Percentiles rank a stretch among this genome's conserved stretches.
phyloP scores from a whole-genome alignment of 805 yeast species.

The Kodamaea kaohsiungensis region DNA sequence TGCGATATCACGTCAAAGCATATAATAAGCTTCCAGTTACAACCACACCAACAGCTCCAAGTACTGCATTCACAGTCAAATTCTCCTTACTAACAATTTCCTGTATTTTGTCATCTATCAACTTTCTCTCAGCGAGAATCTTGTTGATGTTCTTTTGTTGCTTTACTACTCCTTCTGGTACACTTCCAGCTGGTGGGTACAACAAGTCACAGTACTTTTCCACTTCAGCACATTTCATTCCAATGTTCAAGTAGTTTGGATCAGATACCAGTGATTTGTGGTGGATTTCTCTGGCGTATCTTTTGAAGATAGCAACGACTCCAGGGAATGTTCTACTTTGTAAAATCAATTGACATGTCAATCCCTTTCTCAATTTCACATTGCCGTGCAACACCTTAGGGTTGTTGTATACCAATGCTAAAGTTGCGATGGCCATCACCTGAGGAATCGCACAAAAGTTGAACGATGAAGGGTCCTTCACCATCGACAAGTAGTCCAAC shows the following conservation, averaged over 20 bases:
- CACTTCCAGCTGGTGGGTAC: constrained; percentile 50
- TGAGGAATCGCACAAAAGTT: constrained; percentile 97
- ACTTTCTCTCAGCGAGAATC: constrained; percentile 11
- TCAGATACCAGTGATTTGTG: constrained; percentile 76
- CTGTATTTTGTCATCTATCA: constrained; percentile 12
- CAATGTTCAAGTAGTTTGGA: constrained; percentile 82
- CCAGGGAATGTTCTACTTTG: constrained; percentile 73
- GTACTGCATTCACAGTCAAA: background rate
- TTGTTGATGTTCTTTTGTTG: constrained; percentile 11
- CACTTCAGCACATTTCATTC: constrained; percentile 82
- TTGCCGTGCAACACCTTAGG: constrained; percentile 65
- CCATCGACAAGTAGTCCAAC: constrained; percentile 69
- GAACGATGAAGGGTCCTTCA: constrained; percentile 80
- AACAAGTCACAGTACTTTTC: constrained; percentile 83
- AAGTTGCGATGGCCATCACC: constrained; percentile 97
- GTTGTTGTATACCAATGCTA: constrained; percentile 83
- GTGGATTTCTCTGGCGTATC: constrained; percentile 74
- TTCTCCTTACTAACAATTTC: constrained; percentile 10
- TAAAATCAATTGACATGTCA: constrained; percentile 74
- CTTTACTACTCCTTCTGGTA: constrained; percentile 53
- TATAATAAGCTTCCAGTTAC: background rate
- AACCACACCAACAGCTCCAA: background rate
- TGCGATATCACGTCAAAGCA: background rate
- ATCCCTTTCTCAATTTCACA: constrained; percentile 89
- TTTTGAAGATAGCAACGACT: constrained; percentile 73